Conservation (phyloP, 306 rosid species). For the Albizia julibrissin region DNA sequence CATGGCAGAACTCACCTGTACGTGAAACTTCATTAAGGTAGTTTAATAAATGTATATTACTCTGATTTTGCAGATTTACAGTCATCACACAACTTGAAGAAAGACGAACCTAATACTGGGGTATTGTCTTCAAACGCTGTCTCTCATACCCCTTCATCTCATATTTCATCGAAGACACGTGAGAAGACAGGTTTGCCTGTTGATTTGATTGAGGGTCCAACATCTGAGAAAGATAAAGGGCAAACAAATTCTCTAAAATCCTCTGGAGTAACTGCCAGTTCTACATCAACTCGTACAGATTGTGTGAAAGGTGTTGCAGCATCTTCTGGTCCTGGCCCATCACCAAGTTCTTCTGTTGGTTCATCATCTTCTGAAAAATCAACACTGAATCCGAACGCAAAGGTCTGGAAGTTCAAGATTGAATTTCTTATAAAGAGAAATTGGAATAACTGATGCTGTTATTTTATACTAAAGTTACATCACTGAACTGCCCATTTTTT, state of each 20-base stretch:
- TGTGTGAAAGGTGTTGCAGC: conserved; percentile 44
- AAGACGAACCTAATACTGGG: conserved; percentile 52
- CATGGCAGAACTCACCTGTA: conserved; percentile 21
- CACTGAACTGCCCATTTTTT: conserved; percentile 18
- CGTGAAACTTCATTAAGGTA: conserved; percentile 15
- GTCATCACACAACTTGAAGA: conserved; percentile 43
- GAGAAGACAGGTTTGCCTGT: conserved; percentile 49
- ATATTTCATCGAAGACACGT: conserved; percentile 43
- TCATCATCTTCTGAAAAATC: conserved; percentile 84
- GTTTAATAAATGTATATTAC: conserved; percentile 16
- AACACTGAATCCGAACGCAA: conserved; percentile 80
- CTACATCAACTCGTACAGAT: conserved; percentile 63
- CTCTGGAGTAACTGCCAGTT: conserved; percentile 65
- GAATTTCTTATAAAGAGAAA: conserved; percentile 8
- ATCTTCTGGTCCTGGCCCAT: conserved; percentile 63
- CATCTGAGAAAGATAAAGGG: conserved; percentile 48
- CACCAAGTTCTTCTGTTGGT: conserved; percentile 89
- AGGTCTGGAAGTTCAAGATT: conserved; percentile 53
- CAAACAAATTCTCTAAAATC: conserved; percentile 50
- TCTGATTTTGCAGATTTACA: conserved; percentile 55
- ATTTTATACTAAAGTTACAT: background rate
- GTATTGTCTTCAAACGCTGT: conserved; percentile 42
- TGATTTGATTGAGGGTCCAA: conserved; percentile 45
- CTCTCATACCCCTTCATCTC: conserved; percentile 46
- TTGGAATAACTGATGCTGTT: background rate